Evolutionary conservation across 257 asterid species (phyloP), one percentile per base, ranked within the genome.

Genomic region (Primulina huaijiensis): DNA sequence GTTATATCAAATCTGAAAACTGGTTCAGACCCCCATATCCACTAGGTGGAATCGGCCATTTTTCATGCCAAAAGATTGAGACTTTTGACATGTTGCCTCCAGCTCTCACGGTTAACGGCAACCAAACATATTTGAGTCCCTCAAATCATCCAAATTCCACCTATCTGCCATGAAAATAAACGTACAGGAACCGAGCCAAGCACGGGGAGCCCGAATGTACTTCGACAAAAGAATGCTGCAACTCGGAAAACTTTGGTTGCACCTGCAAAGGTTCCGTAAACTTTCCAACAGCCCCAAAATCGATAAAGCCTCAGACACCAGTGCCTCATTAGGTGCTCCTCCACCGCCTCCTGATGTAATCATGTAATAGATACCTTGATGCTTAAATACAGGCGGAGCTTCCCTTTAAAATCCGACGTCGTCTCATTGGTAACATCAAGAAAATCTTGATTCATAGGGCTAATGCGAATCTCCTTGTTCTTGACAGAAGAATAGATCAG

Each of bases 261-360:
- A 3, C 88, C 85, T 55, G 43, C 82, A 80, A 5, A 85, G 88
- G 57, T 78, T 83, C 25, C 85, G 80, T 55, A 80, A 68, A 19
- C 80, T 83, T 74, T 70, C 83, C 88, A 83, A 80, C n/a, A 82
- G 85, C 67, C 88, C 88, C 69, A 75, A 21, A 52, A 78, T 70
- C 21, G 83, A 75, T 57, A 73, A 79, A 52, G 85, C 83, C 72
- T 77, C 78, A 59, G 80, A 83, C 63, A 68, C 82, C 61, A 80
- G 68, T 12, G 83, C 85, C 72, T 83, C 88, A 50, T 83, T 83
- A 10, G 85, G 88, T 1, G 88, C 77, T 83, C 88, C 80, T 2
- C 85, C 85, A 65, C 85, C 76, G 60, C 83, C 78, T 8, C 88
- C 88, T 31, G 88, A 83, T 1, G 88, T 83, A 64, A 83, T 58